These are phyloP conservation scores for Falciphora oryzae DNA, from an alignment of 2,329 filamentous ascomycete species.

Conservation along the genomic window DNA sequence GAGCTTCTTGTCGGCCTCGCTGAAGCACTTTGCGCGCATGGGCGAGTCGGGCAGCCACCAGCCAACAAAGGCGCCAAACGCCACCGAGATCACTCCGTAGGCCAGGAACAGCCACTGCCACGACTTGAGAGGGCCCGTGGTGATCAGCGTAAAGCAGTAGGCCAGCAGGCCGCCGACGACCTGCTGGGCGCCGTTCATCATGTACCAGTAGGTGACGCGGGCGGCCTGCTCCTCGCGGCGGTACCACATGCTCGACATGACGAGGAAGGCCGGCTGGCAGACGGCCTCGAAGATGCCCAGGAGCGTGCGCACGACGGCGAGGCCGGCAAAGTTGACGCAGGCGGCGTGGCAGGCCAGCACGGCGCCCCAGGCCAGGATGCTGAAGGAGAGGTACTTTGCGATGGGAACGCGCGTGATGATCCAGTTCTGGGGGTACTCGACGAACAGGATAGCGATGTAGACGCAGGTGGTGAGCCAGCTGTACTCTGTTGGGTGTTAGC, in stretches of 20 bases:
- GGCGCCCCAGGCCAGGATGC: conserved; percentile 59
- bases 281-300: conserved; percentile 67
- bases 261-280: conserved; percentile 62
- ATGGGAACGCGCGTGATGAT: conserved; percentile 51
- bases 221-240: conserved; percentile 60
- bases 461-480: conserved; percentile 70
- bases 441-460: conserved; percentile 64
- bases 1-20: conserved; percentile 58
- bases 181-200: conserved; percentile 72
- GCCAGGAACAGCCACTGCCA: conserved; percentile 66
- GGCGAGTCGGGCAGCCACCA: conserved; percentile 63
- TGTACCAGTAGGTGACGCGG: conserved; percentile 67
- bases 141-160: conserved; percentile 55
- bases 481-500: conserved; percentile 39
- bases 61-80: conserved; percentile 60
- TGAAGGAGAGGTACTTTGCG: conserved; percentile 59
- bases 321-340: conserved; percentile 52
- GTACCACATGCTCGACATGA: conserved; percentile 67
- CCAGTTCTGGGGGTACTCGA: conserved; percentile 66
- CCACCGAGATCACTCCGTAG: conserved; percentile 57
- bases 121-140: conserved; percentile 46
- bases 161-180: conserved; percentile 66
- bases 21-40: conserved; percentile 66
- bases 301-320: conserved; percentile 57
- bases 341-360: conserved; percentile 56